Conservation (phyloP, 2,329 filamentous ascomycete genomes). For the Pestalotiopsis fici region DNA sequence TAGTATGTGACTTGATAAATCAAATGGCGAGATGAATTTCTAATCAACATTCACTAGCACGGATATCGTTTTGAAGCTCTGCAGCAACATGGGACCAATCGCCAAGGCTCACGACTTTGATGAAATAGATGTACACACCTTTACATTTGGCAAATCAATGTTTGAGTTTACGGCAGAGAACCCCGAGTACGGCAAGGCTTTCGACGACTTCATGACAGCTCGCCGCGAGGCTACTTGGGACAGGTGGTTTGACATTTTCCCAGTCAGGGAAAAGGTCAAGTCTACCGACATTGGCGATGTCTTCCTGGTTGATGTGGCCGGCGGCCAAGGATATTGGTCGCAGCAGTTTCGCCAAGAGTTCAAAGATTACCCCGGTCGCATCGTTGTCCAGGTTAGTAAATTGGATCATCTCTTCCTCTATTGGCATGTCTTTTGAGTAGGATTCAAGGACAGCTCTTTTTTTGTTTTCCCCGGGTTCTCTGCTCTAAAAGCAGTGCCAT, state of each 20-base stretch:
- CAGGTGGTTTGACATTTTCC: background rate
- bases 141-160: conserved; percentile 3
- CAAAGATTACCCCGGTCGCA: background rate
- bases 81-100: conserved; percentile 5
- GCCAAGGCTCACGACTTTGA: background rate
- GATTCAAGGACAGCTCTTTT: too few species aligned
- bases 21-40: background rate
- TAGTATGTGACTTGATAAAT: background rate
- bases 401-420: too few species aligned
- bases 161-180: background rate
- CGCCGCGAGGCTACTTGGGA: background rate
- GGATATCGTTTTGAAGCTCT: background rate
- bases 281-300: background rate
- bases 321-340: conserved; percentile 1
- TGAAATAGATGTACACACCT: background rate
- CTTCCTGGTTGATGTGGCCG: background rate
- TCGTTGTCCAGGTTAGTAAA: conserved; percentile 3
- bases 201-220: conserved; percentile 1
- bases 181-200: background rate
- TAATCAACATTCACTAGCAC: background rate
- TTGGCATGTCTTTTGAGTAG: too few species aligned
- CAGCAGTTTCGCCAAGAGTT: background rate
- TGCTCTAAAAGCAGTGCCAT: too few species aligned
- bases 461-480: too few species aligned
- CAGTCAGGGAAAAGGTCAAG: background rate